Conservation (phyloP, 2,329 filamentous ascomycete genomes). For the Fusarium sp. region DNA sequence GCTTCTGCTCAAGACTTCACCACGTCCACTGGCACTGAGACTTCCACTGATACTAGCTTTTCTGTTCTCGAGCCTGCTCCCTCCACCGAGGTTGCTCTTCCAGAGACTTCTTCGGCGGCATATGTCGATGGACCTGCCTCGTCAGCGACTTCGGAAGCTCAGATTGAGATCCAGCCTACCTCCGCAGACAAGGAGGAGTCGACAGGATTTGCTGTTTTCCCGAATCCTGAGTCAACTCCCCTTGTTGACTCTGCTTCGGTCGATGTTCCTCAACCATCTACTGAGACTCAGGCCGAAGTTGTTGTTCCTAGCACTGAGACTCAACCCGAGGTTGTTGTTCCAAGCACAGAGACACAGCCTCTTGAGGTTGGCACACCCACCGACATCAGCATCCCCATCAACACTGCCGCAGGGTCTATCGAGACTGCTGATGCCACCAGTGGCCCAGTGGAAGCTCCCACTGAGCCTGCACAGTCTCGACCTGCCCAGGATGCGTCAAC, state of each 20-base stretch:
- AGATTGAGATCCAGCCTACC: background rate
- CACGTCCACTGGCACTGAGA: background rate
- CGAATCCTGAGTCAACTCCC: background rate
- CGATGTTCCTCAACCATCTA: background rate
- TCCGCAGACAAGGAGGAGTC: background rate
- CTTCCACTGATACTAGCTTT: accelerated
- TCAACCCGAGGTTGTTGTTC: background rate
- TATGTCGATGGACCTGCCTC: background rate
- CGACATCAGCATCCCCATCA: background rate
- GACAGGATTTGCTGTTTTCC: background rate
- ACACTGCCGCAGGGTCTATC: background rate
- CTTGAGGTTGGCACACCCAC: background rate
- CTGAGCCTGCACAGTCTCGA: background rate
- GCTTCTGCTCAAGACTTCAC: constrained; percentile 1
- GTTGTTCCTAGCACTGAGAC: background rate
- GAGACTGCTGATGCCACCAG: background rate
- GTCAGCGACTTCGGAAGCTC: background rate
- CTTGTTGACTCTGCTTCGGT: background rate
- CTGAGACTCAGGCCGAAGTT: background rate
- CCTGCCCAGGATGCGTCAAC: background rate
- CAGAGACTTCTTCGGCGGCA: background rate
- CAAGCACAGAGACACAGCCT: background rate
- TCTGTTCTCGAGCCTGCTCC: background rate
- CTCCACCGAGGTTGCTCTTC: background rate
- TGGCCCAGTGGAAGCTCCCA: background rate